Evolutionary conservation across 2,329 filamentous ascomycete genomes (phyloP).

Genomic region (Karstenula rhodostoma): DNA sequence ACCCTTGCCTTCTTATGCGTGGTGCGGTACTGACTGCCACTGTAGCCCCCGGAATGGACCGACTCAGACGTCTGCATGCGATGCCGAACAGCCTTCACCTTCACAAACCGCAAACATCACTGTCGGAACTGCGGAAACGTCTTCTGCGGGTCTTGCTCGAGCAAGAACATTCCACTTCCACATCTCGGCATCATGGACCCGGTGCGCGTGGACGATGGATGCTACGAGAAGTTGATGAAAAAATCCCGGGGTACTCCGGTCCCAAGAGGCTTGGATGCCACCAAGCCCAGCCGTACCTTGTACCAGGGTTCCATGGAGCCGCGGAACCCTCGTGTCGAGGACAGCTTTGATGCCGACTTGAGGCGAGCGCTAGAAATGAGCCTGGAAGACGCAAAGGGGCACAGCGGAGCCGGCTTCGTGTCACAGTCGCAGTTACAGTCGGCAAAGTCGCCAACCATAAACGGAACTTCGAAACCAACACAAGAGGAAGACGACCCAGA

Average conservation of each 20-base stretch:
- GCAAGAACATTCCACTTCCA: constrained; percentile 85
- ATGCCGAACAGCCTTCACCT: constrained; percentile 92
- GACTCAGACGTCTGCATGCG: constrained; percentile 99
- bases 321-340: constrained; percentile 84
- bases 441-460: constrained; percentile 45
- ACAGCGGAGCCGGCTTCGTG: constrained; percentile 74
- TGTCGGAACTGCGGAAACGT: constrained; percentile 98
- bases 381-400: constrained; percentile 85
- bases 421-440: constrained; percentile 65
- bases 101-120: constrained; percentile 98
- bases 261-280: constrained; percentile 57
- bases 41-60: constrained; percentile 91
- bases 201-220: constrained; percentile 95
- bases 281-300: constrained; percentile 66
- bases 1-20: neutral
- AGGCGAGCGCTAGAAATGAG: constrained; percentile 97
- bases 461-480: constrained; percentile 46
- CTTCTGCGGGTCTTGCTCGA: constrained; percentile 94
- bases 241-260: constrained; percentile 62
- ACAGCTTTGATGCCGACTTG: constrained; percentile 92
- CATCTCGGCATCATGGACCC: constrained; percentile 91
- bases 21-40: constrained; percentile 18
- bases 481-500: constrained; percentile 91
- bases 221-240: constrained; percentile 86
- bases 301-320: constrained; percentile 83